Evolutionary conservation across 257 asterid species (phyloP).

Genomic region (Buddleja alternifolia): DNA sequence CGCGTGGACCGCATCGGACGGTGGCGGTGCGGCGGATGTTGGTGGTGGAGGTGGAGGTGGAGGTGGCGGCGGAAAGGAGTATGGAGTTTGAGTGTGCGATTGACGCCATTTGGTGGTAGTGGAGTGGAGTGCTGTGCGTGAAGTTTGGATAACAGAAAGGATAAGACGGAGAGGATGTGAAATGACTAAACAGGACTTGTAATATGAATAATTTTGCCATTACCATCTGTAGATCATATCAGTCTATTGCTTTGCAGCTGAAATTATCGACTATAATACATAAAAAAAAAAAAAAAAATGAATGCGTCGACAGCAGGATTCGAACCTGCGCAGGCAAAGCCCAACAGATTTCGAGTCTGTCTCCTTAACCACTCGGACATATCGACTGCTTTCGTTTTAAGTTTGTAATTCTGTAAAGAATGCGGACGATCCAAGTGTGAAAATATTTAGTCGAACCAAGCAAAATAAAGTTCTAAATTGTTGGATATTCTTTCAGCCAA

Average conservation of each 20-base stretch:
- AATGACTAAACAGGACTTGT: conserved; percentile 17
- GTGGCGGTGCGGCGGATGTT: conserved; percentile 32
- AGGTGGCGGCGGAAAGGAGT: conserved; percentile 36
- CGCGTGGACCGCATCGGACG: conserved; percentile 75
- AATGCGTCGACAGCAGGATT: too few relatives aligned
- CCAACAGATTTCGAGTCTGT: conserved; percentile 81
- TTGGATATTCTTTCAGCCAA: too few relatives aligned
- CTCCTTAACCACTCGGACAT: conserved; percentile 99
- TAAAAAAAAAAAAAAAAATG: too few relatives aligned
- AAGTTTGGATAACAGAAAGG: conserved; percentile 17
- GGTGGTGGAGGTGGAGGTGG: conserved; percentile 23
- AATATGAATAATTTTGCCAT: background rate
- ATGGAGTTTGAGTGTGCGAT: conserved; percentile 36
- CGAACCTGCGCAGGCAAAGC: conserved; percentile 69
- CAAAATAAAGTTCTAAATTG: too few relatives aligned
- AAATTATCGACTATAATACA: too few relatives aligned
- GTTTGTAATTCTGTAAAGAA: too few relatives aligned
- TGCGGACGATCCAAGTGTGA: too few relatives aligned
- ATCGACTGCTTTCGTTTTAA: too few relatives aligned
- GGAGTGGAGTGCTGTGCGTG: background rate
- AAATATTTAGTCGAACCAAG: too few relatives aligned
- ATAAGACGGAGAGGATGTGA: conserved; percentile 1
- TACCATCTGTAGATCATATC: background rate
- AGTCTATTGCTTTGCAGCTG: too few relatives aligned
- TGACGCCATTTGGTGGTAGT: conserved; percentile 49